phyloP scores from a whole-genome alignment of 192 early-diverging fungal species.

The Coemansia sp. region DNA sequence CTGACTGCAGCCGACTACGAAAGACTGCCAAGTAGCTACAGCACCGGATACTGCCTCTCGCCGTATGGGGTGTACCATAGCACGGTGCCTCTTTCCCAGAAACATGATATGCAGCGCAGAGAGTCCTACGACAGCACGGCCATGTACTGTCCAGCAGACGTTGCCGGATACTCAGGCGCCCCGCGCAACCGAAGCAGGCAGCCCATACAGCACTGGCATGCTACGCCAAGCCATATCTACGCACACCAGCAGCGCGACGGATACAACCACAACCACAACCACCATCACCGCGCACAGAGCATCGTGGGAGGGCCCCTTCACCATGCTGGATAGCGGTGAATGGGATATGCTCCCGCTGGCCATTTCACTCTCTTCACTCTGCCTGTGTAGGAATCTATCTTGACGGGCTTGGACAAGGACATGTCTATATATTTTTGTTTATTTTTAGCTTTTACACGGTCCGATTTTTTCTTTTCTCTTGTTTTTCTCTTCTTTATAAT shows the following conservation, averaged over 20 bases:
- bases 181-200: conserved; percentile 1
- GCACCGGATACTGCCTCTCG: conserved; percentile 15
- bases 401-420: too few species aligned
- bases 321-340: background rate
- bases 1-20: background rate
- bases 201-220: conserved; percentile 13
- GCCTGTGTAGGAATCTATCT: too few species aligned
- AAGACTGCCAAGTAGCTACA: conserved; percentile 15
- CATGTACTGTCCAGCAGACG: background rate
- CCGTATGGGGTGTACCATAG: conserved; percentile 15
- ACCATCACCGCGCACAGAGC: background rate
- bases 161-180: background rate
- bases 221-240: conserved; percentile 15
- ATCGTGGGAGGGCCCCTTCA: background rate
- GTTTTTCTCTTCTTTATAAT: too few species aligned
- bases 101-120: conserved; percentile 10
- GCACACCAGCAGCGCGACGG: conserved; percentile 17
- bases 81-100: background rate
- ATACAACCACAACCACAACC: background rate
- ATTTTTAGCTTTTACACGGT: too few species aligned
- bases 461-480: too few species aligned
- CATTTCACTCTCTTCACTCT: too few species aligned
- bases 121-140: conserved; percentile 14
- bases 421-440: too few species aligned
- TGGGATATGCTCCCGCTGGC: too few species aligned